Base-by-base conservation (phyloP, 441 rosid genomes). In the Metrosideros polymorpha region DNA sequence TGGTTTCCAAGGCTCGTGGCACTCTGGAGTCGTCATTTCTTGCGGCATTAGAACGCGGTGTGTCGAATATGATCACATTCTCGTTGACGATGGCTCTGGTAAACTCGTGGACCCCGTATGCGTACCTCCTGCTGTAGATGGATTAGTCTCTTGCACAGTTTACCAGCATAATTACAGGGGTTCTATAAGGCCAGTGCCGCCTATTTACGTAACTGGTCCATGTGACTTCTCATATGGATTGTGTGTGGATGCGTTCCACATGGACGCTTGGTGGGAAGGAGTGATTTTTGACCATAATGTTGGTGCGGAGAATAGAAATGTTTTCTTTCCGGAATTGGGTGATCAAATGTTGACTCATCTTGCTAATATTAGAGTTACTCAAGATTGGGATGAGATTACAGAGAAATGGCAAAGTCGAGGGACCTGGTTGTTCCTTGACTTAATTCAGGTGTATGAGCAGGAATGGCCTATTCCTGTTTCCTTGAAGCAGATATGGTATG, bases 201-300 rank as follows among this genome's bases (percentile, higher is more conserved):
- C 94, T 79, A 71, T 56, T 35, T 30, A 91, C 87, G 85, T 89
- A 79, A 54, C 91, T 82, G 84, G 52, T 43, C 49, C 83, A 24
- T 35, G 82, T 71, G 77, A 19, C 51, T 93, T 95, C 82, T 54
- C 25, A 19, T 93, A 92, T 82, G 99, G 97, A 35, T 84, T 90
- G 77, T 95, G 98, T 47, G 97, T 97, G 52, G 99, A 97, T 86
- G 94, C 89, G 3, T 86, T 54, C 85, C 79, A 88, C 84, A 61
- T 57, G 42, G 96, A 93, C 1, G 92, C 93, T 54, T 95, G 98
- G 98, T 94, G 98, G 98, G 99, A 97, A 90, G 99, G 98, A 84
- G 98, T 97, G 75, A 19, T 95, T 87, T 94, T 95, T 50, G 96
- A 97, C 86, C 87, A 86, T 57, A 89, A 89, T 19, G 88, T 87